Evolutionary conservation across 2,329 filamentous ascomycete genomes (phyloP).

Genomic region (Ophiocordyceps unilateralis): DNA sequence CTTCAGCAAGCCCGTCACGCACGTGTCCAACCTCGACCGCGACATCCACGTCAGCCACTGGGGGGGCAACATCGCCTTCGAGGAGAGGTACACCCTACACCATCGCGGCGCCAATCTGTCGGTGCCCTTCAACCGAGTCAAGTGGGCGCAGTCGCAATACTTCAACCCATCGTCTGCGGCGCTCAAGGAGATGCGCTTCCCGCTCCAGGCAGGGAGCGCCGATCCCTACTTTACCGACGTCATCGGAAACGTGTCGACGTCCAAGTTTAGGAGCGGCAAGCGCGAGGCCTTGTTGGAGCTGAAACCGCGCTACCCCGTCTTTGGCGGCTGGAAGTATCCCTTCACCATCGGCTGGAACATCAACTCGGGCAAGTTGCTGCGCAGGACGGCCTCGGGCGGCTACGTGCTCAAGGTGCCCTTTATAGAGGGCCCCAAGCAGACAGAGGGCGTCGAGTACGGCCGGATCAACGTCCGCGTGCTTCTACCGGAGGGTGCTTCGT

Average conservation of each 20-base stretch:
- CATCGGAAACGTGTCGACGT: slow-evolving; percentile 94
- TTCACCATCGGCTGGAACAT: slow-evolving; percentile 96
- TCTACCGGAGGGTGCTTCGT: slow-evolving; percentile 80
- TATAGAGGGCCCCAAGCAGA: slow-evolving; percentile 75
- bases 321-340: slow-evolving; percentile 95
- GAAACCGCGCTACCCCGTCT: slow-evolving; percentile 89
- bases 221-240: slow-evolving; percentile 92
- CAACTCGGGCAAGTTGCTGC: slow-evolving; percentile 60
- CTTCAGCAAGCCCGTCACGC: slow-evolving; percentile 80
- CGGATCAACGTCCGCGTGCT: slow-evolving; percentile 65
- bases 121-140: slow-evolving; percentile 56
- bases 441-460: slow-evolving; percentile 75
- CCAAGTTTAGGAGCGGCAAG: slow-evolving; percentile 60
- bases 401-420: slow-evolving; percentile 85
- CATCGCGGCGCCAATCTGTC: slow-evolving; percentile 72
- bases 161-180: slow-evolving; percentile 63
- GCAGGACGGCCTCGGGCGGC: slow-evolving; percentile 46
- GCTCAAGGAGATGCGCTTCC: slow-evolving; percentile 66
- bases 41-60: slow-evolving; percentile 95
- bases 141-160: slow-evolving; percentile 57
- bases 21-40: slow-evolving; percentile 64
- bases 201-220: slow-evolving; percentile 59
- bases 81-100: slow-evolving; percentile 79
- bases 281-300: slow-evolving; percentile 74
- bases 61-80: slow-evolving; percentile 90